Base-by-base conservation (phyloP, 129 eudicot species). In the Heracleum sosnowskyi region DNA sequence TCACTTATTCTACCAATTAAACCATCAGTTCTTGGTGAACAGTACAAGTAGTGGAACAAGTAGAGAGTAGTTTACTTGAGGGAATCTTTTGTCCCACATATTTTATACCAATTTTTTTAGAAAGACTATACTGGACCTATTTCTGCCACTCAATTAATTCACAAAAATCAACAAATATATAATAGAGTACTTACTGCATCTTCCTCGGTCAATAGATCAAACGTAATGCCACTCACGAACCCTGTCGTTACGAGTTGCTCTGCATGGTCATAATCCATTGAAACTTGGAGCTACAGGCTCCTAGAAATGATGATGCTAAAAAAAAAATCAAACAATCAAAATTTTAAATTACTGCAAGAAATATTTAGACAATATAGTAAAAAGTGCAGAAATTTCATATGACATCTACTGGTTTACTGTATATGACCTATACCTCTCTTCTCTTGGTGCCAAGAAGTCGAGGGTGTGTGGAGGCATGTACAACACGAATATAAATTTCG, bases 171-270 rank as follows among this genome's bases (percentile, higher is more conserved):
- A 46, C 26, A 66, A 35, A 69, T 24, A 39, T 34, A 33, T 20
- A 44, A 45, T 42, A 34, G 57, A 63, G 60, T 28, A 72, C 96
- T 89, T 89, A 93, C 98, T 11, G 96, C 97, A 80, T 93, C 98
- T 80, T 83, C 81, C 80, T 89, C 96, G 0, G 89, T 82, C 49
- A 93, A 57, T 69, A 93, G 85, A 79, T 76, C 79, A 45, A 93
- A 88, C 31, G n/a, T 79, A 39, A 93, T 86, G 70, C 96, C 87
- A 29, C 82, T 86, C n/a, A 93, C 86, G 68, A 86, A 68, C 40
- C 89, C 98, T 24, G 79, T 74, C 29, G 88, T 86, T 51, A 90
- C 89, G 77, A 85, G 84, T 71, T 80, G 87, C 75, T 85, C 92
- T 55, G 55, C 85, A 76, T 73, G 60, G 40, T 83, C 89, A 79